Percentiles rank a stretch among this genome's conserved stretches.
These are phyloP conservation scores for Pneumocystis canis DNA, from an alignment of 1,139 yeast genomes.

Conservation along the genomic window DNA sequence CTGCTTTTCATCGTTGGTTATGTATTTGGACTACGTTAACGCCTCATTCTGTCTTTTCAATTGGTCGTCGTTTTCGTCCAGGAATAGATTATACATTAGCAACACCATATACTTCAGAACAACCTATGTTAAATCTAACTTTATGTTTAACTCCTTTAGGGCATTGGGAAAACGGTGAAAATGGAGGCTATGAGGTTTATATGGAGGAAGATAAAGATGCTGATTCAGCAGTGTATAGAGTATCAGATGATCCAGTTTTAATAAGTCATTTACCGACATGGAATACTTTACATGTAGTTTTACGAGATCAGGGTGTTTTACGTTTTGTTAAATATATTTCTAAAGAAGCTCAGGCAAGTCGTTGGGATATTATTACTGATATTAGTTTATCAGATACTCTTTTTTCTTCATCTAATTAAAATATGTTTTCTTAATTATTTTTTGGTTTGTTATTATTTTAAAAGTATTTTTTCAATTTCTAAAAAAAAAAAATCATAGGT, in stretches of 20 bases:
- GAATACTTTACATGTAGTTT: constrained; percentile 65
- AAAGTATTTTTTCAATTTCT: no score
- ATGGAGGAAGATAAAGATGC: constrained; percentile 32
- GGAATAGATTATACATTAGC: constrained; percentile 91
- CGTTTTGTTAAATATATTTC: constrained; percentile 89
- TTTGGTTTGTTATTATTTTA: no score
- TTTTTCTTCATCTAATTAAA: no score
- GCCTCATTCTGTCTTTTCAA: constrained; percentile 49
- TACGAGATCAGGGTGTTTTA: constrained; percentile 70
- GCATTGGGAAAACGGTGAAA: constrained; percentile 39
- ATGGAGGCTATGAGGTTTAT: constrained; percentile 87
- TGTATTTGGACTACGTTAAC: constrained; percentile 46
- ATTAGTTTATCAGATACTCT: constrained; percentile 45
- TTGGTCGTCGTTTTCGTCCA: constrained; percentile 80
- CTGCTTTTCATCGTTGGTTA: constrained; percentile 35
- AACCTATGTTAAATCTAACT: constrained; percentile 19
- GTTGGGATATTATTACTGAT: constrained; percentile 80
- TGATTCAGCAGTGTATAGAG: constrained; percentile 20
- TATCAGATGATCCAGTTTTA: constrained; percentile 48
- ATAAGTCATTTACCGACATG: constrained; percentile 70
- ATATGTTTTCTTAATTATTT: no score
- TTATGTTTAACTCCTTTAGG: constrained; percentile 24
- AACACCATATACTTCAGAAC: constrained; percentile 43
- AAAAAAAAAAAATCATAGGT: no score
- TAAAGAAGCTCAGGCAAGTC: constrained; percentile 69